Evolutionary conservation across 352 stramenopile genomes (phyloP), one percentile per base, ranked within the genome.

Genomic region (Globisporangium paroecandrum): DNA sequence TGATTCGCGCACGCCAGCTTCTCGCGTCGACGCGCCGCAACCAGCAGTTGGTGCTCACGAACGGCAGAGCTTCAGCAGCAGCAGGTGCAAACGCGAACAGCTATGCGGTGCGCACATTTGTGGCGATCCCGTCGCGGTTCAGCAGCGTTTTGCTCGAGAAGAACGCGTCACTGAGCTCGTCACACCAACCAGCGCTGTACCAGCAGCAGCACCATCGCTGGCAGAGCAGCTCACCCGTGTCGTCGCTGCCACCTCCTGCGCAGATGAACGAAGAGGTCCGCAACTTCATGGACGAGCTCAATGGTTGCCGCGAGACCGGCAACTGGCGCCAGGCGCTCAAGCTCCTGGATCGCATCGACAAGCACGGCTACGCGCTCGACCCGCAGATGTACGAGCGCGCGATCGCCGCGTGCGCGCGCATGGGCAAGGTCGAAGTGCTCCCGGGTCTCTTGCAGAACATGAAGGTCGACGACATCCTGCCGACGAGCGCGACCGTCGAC

Each of bases 391-490:
- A 95, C 69, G 87, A 95, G 65, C 76, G 82, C 59, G 80, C 85
- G n/a, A 89, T 95, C 66, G 85, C 77, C 18, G 72, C 87, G 24
- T 93, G 86, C 62, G 87, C 85, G 49, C 87, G 87, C 64, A 89
- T 90, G 79, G 85, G 86, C 64, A 91, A 90, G 64, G 82, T 93
- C 57, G 83, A 93, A 32, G 84, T 93, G 57, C 74, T 95, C 10
- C 82, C 83, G 0, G 83, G 83, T 0, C 65, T 95, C 49, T 69
- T 93, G 27, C 78, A 90, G 65, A 92, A 93, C 66, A 95, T 95
- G 87, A 62, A 81, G 15, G 78, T 89, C 22, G 87, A 95, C 66
- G 64, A 78, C 59, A 73, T 95, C 18, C 65, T 75, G 41, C 80
- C 87, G 24, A 94, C 85, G 1, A 73, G 76, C 62, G 75, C 77